phyloP scores from a whole-genome alignment of 2,329 filamentous ascomycete genomes.

The Simplicillium aogashimaense region DNA sequence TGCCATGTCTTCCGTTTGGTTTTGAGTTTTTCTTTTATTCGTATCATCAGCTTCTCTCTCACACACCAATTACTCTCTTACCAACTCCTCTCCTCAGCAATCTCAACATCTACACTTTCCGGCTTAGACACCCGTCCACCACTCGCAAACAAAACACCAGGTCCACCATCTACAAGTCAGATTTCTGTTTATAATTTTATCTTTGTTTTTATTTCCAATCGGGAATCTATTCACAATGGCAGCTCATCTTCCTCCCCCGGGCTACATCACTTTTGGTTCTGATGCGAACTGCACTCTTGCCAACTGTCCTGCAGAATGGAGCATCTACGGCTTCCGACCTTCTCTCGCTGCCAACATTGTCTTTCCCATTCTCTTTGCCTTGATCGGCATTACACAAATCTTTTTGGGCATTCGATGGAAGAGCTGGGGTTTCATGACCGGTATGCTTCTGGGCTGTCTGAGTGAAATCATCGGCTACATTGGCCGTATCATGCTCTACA shows the following conservation, averaged over 20 bases:
- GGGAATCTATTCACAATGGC: not conserved
- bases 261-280: slow-evolving; percentile 28
- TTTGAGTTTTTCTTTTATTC: too few species aligned
- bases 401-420: slow-evolving; percentile 36
- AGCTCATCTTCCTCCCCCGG: not conserved
- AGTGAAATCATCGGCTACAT: slow-evolving; percentile 53
- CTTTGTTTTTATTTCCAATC: too few species aligned
- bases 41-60: too few species aligned
- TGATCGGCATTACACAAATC: slow-evolving; percentile 29
- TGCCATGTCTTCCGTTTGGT: too few species aligned
- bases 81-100: too few species aligned
- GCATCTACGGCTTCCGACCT: slow-evolving; percentile 45
- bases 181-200: too few species aligned
- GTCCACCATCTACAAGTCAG: too few species aligned
- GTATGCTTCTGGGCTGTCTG: slow-evolving; percentile 45
- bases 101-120: too few species aligned
- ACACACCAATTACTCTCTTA: too few species aligned
- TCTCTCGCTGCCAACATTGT: slow-evolving; percentile 40
- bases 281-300: slow-evolving; percentile 36
- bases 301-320: slow-evolving; percentile 33
- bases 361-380: slow-evolving; percentile 39
- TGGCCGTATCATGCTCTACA: slow-evolving; percentile 46
- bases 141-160: too few species aligned
- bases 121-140: too few species aligned
- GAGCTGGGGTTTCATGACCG: slow-evolving; percentile 35